Conservation (phyloP, 2,329 filamentous ascomycete genomes). For the Nectriaceae sp. region DNA sequence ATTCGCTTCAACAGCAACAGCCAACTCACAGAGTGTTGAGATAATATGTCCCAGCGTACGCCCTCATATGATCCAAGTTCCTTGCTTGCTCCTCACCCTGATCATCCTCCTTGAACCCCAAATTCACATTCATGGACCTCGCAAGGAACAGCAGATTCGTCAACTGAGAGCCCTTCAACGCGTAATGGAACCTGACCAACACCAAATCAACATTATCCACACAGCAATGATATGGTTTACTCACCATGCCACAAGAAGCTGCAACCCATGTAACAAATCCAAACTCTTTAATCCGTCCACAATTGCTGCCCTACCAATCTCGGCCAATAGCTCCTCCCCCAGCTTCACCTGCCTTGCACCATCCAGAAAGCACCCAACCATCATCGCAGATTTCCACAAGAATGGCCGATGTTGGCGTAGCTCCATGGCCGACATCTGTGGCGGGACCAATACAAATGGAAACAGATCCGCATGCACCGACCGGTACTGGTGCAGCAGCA, state of each 20-base stretch:
- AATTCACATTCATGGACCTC: constrained; percentile 46
- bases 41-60: constrained; percentile 52
- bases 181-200: constrained; percentile 46
- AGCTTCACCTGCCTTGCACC: constrained; percentile 45
- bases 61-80: constrained; percentile 47
- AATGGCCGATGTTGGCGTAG: constrained; percentile 43
- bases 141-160: constrained; percentile 52
- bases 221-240: constrained; percentile 10
- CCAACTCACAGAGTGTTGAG: constrained; percentile 47
- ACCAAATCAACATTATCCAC: not conserved
- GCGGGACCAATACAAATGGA: constrained; percentile 48
- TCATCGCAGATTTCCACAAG: constrained; percentile 53
- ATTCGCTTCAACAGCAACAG: not conserved
- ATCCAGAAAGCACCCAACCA: constrained; percentile 44
- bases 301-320: constrained; percentile 43
- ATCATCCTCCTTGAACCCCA: constrained; percentile 35
- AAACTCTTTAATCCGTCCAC: constrained; percentile 45
- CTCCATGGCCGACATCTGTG: constrained; percentile 35
- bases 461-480: constrained; percentile 38
- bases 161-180: constrained; percentile 50
- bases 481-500: constrained; percentile 40
- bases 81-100: constrained; percentile 20
- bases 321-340: constrained; percentile 45
- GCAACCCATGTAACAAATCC: constrained; percentile 49
- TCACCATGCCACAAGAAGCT: constrained; percentile 49